These are phyloP conservation scores for Strobilomyces dryophilus DNA, from an alignment of 768 basidiomycete species.

Conservation along the genomic window DNA sequence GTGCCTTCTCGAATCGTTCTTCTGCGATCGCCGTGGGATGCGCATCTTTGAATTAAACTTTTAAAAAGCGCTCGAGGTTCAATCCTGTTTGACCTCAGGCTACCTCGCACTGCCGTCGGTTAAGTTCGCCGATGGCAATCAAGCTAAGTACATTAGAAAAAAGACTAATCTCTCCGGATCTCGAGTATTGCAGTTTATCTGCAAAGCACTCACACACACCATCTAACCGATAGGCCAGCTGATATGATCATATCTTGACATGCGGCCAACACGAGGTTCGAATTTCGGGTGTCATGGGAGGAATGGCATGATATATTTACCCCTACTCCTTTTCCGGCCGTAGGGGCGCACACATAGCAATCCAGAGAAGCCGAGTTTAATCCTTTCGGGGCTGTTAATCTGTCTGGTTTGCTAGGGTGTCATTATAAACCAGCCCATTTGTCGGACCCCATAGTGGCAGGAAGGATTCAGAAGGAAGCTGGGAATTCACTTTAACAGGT, in stretches of 20 bases:
- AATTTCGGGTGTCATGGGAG: slow-evolving; percentile 11
- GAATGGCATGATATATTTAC: not conserved
- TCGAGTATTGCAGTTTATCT: not conserved
- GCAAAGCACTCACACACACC: not conserved
- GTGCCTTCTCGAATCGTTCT: not conserved
- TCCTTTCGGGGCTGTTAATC: slow-evolving; percentile 12
- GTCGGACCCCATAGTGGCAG: too few species aligned
- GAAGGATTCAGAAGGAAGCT: too few species aligned
- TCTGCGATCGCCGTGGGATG: slow-evolving; percentile 14
- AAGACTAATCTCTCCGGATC: not conserved
- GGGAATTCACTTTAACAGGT: not conserved
- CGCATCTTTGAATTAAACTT: not conserved
- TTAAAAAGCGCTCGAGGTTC: slow-evolving; percentile 9
- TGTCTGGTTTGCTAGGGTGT: not conserved
- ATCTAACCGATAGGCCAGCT: slow-evolving; percentile 14
- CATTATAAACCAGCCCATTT: not conserved
- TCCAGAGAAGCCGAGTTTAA: slow-evolving; percentile 9
- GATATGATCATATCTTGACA: slow-evolving; percentile 20
- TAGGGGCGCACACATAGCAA: not conserved
- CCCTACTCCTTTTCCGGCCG: not conserved
- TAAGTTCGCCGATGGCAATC: not conserved
- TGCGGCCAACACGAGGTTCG: slow-evolving; percentile 24
- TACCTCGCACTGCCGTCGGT: slow-evolving; percentile 15
- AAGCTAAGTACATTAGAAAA: too few species aligned
- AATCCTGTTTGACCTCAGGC: not conserved